phyloP scores from a whole-genome alignment of 208 protist genomes.

The Crithidia fasciculata region DNA sequence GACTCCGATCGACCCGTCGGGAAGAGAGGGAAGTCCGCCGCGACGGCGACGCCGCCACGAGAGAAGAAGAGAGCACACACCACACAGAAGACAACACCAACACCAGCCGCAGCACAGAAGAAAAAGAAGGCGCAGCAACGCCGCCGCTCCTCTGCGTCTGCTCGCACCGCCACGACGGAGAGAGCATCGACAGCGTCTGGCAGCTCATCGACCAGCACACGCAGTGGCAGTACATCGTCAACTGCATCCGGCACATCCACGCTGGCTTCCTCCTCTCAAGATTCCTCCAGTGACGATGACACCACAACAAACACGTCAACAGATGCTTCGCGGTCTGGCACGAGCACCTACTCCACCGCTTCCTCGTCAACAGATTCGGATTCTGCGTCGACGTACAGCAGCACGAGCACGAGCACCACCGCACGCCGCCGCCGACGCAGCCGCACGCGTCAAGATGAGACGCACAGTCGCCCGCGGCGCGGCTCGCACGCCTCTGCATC shows the following conservation, averaged over 20 bases:
- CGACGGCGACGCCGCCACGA: too few relatives aligned
- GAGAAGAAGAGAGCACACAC: too few relatives aligned
- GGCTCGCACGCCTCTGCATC: background rate
- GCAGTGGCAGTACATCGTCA: conserved; percentile 6
- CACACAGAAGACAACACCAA: too few relatives aligned
- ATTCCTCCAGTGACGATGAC: background rate
- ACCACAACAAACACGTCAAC: background rate
- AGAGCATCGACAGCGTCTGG: background rate
- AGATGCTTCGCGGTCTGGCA: background rate
- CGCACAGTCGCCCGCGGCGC: too few relatives aligned
- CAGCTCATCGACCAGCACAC: conserved; percentile 12
- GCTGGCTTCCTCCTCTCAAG: background rate
- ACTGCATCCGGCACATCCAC: background rate
- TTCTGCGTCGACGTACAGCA: conserved; percentile 14
- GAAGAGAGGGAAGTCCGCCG: too few relatives aligned
- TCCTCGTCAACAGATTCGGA: background rate
- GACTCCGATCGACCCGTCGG: too few relatives aligned
- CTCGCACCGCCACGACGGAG: conserved; percentile 1
- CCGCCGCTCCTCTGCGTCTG: background rate
- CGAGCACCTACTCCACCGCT: conserved; percentile 6
- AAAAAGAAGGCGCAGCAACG: too few relatives aligned
- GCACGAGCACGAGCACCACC: conserved; percentile 6
- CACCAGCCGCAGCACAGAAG: too few relatives aligned
- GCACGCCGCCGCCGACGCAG: background rate
- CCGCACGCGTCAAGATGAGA: background rate